phyloP scores from a whole-genome alignment of 441 rosid species.

The Metrosideros polymorpha region DNA sequence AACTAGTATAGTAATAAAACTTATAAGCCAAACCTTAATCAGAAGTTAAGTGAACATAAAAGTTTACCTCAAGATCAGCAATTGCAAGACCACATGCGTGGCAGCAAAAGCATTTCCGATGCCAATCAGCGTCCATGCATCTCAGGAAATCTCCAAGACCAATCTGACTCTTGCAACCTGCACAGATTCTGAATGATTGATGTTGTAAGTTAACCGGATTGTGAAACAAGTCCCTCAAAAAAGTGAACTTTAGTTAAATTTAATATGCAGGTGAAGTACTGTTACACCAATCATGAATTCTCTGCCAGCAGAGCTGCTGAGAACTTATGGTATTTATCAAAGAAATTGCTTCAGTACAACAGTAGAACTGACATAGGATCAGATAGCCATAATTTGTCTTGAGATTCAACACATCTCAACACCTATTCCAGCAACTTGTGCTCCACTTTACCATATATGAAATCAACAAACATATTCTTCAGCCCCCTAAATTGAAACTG shows the following conservation, averaged over 20 bases:
- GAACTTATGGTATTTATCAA: neutral
- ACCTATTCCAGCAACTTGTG: neutral
- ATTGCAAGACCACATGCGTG: neutral
- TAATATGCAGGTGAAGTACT: neutral
- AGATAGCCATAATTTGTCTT: neutral
- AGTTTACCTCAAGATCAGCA: neutral
- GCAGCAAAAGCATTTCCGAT: slow-evolving; percentile 2
- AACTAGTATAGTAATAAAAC: neutral
- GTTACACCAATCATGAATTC: neutral
- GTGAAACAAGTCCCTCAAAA: neutral
- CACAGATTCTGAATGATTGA: slow-evolving; percentile 1
- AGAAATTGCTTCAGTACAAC: neutral
- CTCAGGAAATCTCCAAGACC: neutral
- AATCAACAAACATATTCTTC: neutral
- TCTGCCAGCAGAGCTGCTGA: neutral
- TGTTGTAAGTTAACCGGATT: neutral
- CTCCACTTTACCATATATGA: neutral
- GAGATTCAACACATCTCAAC: neutral
- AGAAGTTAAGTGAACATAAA: neutral
- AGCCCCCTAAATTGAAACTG: neutral
- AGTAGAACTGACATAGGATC: neutral
- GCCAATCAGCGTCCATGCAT: neutral
- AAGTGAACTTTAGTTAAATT: neutral
- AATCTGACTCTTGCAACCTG: neutral
- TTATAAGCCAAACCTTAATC: neutral